Base-by-base conservation (phyloP, 169 alveolate genomes). In the Pseudocohnilembus persalinus region DNA sequence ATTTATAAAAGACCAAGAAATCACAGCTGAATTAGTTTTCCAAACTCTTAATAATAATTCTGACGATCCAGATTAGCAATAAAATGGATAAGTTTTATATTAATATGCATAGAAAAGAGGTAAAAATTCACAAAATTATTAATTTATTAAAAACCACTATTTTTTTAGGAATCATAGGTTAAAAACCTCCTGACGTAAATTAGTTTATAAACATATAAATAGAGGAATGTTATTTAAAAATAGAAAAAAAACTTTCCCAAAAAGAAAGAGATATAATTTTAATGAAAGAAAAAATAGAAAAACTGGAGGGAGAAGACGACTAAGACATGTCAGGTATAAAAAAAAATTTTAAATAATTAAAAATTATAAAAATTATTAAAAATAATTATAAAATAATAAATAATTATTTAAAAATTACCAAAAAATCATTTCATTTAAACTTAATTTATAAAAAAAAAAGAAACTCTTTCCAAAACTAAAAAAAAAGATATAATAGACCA, bases 301-400 rank as follows among this genome's bases (percentile, higher is more conserved):
- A 85, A 72, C 76, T 85, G n/a, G 89, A 85, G 79, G 85, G 79
- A 29, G 64, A 73, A 25, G 89, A 85, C 33, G 89, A 85, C 65
- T 29, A 29, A 27, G 79, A 79, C 24, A 68, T 35, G 26, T 11
- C 68, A 4, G 68, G 4, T 49, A 20, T n/a, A n/a, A n/a, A n/a
- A n/a, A n/a, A n/a, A n/a, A n/a, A n/a, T n/a, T n/a, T n/a, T n/a
- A n/a, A n/a, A n/a, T n/a, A n/a, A n/a, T n/a, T n/a, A n/a, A n/a
- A n/a, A n/a, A n/a, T n/a, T n/a, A n/a, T n/a, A n/a, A n/a, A n/a
- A n/a, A n/a, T n/a, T n/a, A n/a, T n/a, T n/a, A n/a, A n/a, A n/a
- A n/a, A n/a, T n/a, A n/a, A n/a, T n/a, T n/a, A n/a, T n/a, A n/a
- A n/a, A n/a, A n/a, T n/a, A n/a, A n/a, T n/a, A n/a, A n/a, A n/a